Evolutionary conservation across 1,284 basidiomycete species (phyloP).

Genomic region (Cutaneotrichosporon sp.): DNA sequence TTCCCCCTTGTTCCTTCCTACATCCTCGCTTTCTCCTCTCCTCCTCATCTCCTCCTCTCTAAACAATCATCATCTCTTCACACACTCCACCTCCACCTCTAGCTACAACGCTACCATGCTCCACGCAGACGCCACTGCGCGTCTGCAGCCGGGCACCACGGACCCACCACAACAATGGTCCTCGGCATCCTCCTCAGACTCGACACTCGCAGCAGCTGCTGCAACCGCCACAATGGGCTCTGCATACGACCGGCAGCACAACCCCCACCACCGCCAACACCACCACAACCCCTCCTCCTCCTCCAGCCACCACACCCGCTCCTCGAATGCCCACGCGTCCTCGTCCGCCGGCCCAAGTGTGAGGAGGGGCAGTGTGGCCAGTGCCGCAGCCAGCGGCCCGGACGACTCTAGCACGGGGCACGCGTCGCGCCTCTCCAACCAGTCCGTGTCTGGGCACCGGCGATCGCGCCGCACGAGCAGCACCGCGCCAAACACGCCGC

Average conservation of each 20-base stretch:
- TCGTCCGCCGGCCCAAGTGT: conserved; percentile 3
- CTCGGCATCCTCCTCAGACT: neutral
- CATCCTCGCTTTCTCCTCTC: too few relatives aligned
- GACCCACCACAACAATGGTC: neutral
- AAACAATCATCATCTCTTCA: too few relatives aligned
- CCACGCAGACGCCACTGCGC: conserved; percentile 6
- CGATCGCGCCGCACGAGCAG: neutral
- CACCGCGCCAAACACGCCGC: conserved; percentile 9
- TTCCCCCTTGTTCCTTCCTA: neutral
- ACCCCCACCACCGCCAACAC: neutral
- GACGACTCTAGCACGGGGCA: neutral
- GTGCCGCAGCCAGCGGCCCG: neutral
- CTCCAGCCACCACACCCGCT: neutral
- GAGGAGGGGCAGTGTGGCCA: neutral
- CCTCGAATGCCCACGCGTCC: neutral
- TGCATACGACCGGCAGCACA: neutral
- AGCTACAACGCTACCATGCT: neutral
- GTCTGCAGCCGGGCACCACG: conserved; percentile 1
- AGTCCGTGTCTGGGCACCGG: neutral
- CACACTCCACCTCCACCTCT: too few relatives aligned
- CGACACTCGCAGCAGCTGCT: neutral
- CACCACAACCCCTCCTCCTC: neutral
- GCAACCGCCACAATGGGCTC: neutral
- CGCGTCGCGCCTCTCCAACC: conserved; percentile 1
- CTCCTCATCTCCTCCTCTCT: too few relatives aligned